Evolutionary conservation across 345 rosid species (phyloP).

Genomic region (Salix koriyanagi): DNA sequence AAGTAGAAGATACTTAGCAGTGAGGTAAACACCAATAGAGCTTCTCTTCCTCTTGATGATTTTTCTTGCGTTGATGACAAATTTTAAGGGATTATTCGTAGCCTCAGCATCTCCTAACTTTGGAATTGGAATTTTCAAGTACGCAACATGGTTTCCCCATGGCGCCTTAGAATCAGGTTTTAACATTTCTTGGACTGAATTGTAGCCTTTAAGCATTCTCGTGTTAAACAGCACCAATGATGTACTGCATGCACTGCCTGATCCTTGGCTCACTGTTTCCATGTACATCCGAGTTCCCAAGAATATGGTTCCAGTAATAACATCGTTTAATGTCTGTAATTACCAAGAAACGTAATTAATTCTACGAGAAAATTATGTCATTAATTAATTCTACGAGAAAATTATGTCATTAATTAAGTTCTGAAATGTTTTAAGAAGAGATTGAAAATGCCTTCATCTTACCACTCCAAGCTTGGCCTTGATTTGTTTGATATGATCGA

Average conservation of each 20-base stretch:
- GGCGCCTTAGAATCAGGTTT: slow-evolving; percentile 28
- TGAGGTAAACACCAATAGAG: slow-evolving; percentile 27
- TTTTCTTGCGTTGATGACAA: slow-evolving; percentile 27
- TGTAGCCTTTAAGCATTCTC: slow-evolving; percentile 36
- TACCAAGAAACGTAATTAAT: too few relatives aligned
- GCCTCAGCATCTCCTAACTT: slow-evolving; percentile 1
- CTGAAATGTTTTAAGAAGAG: background rate
- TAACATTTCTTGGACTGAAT: slow-evolving; percentile 41
- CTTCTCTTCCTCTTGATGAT: slow-evolving; percentile 27
- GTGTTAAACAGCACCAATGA: slow-evolving; percentile 52
- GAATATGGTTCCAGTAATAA: slow-evolving; percentile 42
- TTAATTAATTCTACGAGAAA: background rate
- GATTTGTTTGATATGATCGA: slow-evolving; percentile 35
- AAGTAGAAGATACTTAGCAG: slow-evolving; percentile 23
- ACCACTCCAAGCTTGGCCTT: slow-evolving; percentile 32
- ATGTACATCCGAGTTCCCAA: slow-evolving; percentile 42
- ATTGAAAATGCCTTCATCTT: background rate
- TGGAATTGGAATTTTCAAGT: slow-evolving; percentile 30
- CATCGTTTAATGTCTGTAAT: slow-evolving; percentile 49
- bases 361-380: background rate
- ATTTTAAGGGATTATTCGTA: slow-evolving; percentile 29
- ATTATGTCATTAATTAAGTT: background rate
- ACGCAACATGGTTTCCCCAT: slow-evolving; percentile 46
- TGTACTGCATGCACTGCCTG: slow-evolving; percentile 19
- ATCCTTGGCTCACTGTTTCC: slow-evolving; percentile 20